Evolutionary conservation across 1,284 basidiomycete species (phyloP), one percentile per base, ranked within the genome.

Genomic region (Cryptococcus amylolentus): DNA sequence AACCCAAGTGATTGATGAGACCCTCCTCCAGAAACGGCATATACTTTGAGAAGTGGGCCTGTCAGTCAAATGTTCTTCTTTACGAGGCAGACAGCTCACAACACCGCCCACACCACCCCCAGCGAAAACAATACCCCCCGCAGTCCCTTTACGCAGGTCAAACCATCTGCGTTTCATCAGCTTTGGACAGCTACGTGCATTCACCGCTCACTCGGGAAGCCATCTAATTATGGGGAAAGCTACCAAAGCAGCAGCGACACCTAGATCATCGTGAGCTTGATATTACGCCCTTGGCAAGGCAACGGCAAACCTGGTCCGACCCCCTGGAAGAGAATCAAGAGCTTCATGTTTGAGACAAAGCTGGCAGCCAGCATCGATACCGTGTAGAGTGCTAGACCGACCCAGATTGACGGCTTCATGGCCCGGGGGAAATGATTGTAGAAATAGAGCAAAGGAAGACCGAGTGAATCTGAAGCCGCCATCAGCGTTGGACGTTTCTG

Each of bases 41-140:
- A 35, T 35, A 35, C 31, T 35, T 35, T 35, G 31, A 35, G 10
- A 8, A 10, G 23, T 23, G 23, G 23, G 23, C 23, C 23, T 23
- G 31, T 35, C 31, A 35, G 31, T 10, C 3, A 35, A 35, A 10
- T 35, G 31, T 10, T 35, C 31, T 35, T 35, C 1, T 35, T 35
- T 10, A 8, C 31, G 10, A 35, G 59, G 55, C n/a, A 61, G 64
- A n/a, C 61, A 58, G 20, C 62, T 58, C 35, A 66, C 64, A 3
- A 56, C 60, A 37, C 64, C 64, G 5, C 64, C 64, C 10, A 66
- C 64, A 5, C 62, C 57, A 44, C 59, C 62, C 18, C 64, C 64
- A 10, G 60, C 58, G 44, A 66, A 66, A 40, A 66, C 55, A 27
- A 66, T 55, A 3, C 64, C 64, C n/a, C 46, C 47, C 8, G 64